Conservation (phyloP, 768 basidiomycete species). For the Obba rivulosa region DNA sequence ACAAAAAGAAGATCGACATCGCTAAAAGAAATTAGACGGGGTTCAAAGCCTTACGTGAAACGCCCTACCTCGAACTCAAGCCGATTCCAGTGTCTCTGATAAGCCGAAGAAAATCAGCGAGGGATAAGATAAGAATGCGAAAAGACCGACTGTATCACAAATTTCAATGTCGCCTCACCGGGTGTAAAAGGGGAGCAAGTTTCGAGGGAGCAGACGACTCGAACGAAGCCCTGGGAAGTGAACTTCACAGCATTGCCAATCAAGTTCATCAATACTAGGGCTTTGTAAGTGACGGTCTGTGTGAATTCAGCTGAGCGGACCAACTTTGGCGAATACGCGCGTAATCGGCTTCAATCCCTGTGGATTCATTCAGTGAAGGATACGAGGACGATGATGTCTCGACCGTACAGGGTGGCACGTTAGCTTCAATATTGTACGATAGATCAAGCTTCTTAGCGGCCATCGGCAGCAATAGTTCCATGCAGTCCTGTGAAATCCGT, state of each 20-base stretch:
- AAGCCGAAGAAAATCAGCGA: background rate
- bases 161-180: constrained; percentile 51
- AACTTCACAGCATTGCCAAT: constrained; percentile 78
- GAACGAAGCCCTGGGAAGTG: constrained; percentile 57
- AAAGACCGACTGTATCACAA: constrained; percentile 51
- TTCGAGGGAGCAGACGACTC: constrained; percentile 57
- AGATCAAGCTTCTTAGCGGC: constrained; percentile 70
- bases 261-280: constrained; percentile 65
- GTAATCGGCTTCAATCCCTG: constrained; percentile 70
- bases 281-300: background rate
- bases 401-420: constrained; percentile 57
- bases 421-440: constrained; percentile 63
- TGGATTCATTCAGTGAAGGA: background rate
- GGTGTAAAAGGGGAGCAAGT: constrained; percentile 24
- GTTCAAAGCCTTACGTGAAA: background rate
- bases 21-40: constrained; percentile 19
- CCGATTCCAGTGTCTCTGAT: constrained; percentile 70
- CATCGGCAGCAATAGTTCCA: constrained; percentile 72
- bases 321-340: constrained; percentile 69
- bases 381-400: background rate
- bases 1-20: constrained; percentile 66
- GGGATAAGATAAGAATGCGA: background rate
- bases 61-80: constrained; percentile 39
- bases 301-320: background rate
- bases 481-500: no score